phyloP scores from a whole-genome alignment of 257 asterid genomes.

The Parsonsia alboflavescens region DNA sequence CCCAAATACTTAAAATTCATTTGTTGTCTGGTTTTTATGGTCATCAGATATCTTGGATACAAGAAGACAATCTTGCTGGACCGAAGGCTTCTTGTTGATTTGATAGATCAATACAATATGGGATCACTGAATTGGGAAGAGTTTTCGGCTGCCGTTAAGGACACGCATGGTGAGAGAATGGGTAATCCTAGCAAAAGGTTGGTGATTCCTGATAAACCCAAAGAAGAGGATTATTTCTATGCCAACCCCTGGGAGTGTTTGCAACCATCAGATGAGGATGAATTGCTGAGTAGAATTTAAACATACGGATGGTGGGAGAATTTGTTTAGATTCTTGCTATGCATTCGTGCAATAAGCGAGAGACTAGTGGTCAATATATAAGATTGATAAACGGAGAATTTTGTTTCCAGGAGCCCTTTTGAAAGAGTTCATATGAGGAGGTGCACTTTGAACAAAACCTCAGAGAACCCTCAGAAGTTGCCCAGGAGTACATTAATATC shows the following conservation, averaged over 20 bases:
- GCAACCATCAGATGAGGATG: conserved; percentile 46
- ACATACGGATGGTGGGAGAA: conserved; percentile 15
- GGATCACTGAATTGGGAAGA: conserved; percentile 80
- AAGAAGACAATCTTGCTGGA: conserved; percentile 81
- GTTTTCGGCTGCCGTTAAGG: conserved; percentile 76
- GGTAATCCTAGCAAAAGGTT: conserved; percentile 66
- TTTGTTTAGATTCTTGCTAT: conserved; percentile 20
- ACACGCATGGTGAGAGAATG: conserved; percentile 66
- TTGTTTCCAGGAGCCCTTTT: conserved; percentile 27
- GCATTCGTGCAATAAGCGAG: conserved; percentile 23
- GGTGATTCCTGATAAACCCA: conserved; percentile 85
- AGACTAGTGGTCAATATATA: conserved; percentile 22
- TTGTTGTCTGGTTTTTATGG: conserved; percentile 7
- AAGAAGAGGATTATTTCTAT: conserved; percentile 96
- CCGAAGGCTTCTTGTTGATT: conserved; percentile 61
- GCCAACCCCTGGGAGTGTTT: conserved; percentile 94
- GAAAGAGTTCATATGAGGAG: conserved; percentile 23
- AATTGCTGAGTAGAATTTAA: conserved; percentile 37
- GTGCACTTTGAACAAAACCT: conserved; percentile 20
- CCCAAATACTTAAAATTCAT: neutral
- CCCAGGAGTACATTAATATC: conserved; percentile 13
- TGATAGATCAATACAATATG: conserved; percentile 58
- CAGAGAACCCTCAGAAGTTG: conserved; percentile 7
- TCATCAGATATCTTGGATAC: conserved; percentile 74
- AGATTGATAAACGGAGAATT: conserved; percentile 19